Conservation (phyloP, 148 eudicot genomes). For the Nyssa sinensis region DNA sequence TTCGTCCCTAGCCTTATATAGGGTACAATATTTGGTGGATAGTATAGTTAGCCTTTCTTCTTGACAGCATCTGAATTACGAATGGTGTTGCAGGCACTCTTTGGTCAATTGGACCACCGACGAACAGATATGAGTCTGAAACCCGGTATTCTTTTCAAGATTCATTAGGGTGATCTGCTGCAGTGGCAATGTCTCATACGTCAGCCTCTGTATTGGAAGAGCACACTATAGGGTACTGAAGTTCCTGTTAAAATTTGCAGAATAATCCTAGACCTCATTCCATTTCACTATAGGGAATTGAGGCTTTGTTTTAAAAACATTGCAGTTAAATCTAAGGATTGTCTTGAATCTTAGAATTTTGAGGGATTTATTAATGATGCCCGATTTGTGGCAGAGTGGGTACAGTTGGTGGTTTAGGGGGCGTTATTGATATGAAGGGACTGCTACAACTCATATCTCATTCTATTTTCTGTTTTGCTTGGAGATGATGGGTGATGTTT, state of each 20-base stretch:
- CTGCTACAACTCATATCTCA: background rate
- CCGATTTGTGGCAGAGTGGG: background rate
- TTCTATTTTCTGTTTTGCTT: background rate
- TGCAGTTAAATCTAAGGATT: conserved; percentile 5
- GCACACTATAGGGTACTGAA: conserved; percentile 11
- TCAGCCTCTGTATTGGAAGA: conserved; percentile 17
- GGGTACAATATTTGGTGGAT: conserved; percentile 5
- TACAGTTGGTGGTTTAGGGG: background rate
- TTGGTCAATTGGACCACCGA: background rate
- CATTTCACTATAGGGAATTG: conserved; percentile 7
- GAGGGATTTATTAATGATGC: background rate
- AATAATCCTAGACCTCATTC: background rate
- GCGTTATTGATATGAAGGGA: background rate
- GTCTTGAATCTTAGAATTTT: conserved; percentile 4
- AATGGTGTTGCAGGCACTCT: conserved; percentile 25
- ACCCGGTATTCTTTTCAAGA: background rate
- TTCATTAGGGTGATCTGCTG: conserved; percentile 19
- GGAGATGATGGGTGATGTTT: background rate
- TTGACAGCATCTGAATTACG: conserved; percentile 5
- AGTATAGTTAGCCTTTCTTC: conserved; percentile 11
- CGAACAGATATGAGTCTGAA: conserved; percentile 6
- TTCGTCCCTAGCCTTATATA: conserved; percentile 6
- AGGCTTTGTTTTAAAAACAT: background rate
- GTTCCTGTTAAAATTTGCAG: background rate
- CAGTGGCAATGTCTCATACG: conserved; percentile 21